Evolutionary conservation across 306 rosid species (phyloP), one percentile per base, ranked within the genome.

Genomic region (Gleditsia sinensis): DNA sequence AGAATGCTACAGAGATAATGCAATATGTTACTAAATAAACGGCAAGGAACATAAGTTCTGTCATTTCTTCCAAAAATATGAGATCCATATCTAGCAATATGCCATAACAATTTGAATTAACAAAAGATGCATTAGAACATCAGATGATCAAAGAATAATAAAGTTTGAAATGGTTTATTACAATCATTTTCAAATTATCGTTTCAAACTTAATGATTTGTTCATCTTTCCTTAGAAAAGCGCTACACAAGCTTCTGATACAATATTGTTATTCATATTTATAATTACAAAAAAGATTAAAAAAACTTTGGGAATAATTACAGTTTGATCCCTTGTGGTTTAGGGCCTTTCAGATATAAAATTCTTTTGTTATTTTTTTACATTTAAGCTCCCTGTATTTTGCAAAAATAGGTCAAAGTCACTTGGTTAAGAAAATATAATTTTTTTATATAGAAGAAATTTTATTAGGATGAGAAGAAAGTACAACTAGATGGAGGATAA

Each of bases 1-100:
- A 95, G 99, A 88, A 95, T 95, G 90, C 99, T 95, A 82, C 92
- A 87, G 82, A 79, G 87, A 80, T 39, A 89, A 85, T 66, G 69
- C 69, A 90, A 83, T 72, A 65, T 75, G 82, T 85, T 74, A 88
- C 79, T 70, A 67, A 58, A 74, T 17, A 66, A 57, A 39, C 17
- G 11, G 32, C 14, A 53, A 5, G 25, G 28, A 69, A 48, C 39
- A 75, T 37, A 24, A 62, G 33, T 70, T 32, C 66, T 27, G 45
- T 0, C 67, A 57, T 83, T 37, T 63, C 59, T 10, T 61, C 40
- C 54, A 69, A 46, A 23, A 69, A 57, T 17, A 49, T 9, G 40
- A 16, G 48, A 62, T 40, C 32, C 32, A 12, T 9, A 46, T 53
- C 64, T 63, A 58, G 53, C 17, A 57, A 36, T 53, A 66, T 48